These are phyloP conservation scores for Rhinocladiella similis DNA, from an alignment of 2,329 filamentous ascomycete genomes.

Conservation along the genomic window DNA sequence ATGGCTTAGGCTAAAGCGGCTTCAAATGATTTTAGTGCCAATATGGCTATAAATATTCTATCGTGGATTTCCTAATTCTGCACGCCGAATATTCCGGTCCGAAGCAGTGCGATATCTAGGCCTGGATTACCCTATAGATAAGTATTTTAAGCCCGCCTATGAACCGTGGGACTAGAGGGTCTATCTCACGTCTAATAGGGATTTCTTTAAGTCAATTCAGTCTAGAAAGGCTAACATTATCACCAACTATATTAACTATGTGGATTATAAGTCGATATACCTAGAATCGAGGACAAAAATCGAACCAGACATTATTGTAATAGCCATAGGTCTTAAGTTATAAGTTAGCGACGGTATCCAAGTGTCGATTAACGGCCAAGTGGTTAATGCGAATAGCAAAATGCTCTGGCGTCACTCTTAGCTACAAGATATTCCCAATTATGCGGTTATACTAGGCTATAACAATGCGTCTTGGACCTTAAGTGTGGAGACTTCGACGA, in stretches of 20 bases:
- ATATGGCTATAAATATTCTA: constrained; percentile 19
- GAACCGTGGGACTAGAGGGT: constrained; percentile 73
- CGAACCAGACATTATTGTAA: constrained; percentile 44
- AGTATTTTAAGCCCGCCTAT: constrained; percentile 66
- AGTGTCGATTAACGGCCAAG: constrained; percentile 39
- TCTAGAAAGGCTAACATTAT: constrained; percentile 52
- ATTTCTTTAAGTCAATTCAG: constrained; percentile 57
- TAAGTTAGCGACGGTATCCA: constrained; percentile 38
- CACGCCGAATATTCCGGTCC: constrained; percentile 8
- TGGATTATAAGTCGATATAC: constrained; percentile 51
- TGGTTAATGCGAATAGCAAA: constrained; percentile 34
- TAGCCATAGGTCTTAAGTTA: constrained; percentile 44
- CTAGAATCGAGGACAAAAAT: constrained; percentile 43
- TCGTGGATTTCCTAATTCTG: constrained; percentile 12
- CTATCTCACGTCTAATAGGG: constrained; percentile 57
- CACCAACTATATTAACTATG: constrained; percentile 54
- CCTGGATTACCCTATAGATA: constrained; percentile 49
- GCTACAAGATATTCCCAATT: constrained; percentile 46
- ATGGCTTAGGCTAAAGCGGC: constrained; percentile 13
- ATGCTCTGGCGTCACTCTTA: constrained; percentile 45
- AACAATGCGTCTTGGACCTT: constrained; percentile 47
- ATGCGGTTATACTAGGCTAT: constrained; percentile 42
- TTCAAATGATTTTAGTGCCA: constrained; percentile 9
- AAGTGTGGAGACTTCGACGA: constrained; percentile 44
- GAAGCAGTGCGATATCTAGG: constrained; percentile 8